Evolutionary conservation across 1,139 yeast genomes (phyloP).

Genomic region (Taiozyma sp.): DNA sequence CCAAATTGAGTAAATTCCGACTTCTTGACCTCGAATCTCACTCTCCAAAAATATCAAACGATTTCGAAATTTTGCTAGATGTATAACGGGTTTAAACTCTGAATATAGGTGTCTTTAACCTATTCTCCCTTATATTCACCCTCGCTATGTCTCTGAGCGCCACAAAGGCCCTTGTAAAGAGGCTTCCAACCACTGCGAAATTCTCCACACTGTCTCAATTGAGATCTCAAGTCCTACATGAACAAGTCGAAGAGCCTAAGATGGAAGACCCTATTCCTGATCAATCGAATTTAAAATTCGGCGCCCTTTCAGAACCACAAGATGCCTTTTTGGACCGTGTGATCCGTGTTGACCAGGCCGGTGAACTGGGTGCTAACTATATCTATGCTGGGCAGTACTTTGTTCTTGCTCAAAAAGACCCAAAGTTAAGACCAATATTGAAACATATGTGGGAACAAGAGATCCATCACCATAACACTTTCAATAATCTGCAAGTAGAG

Average conservation of each 20-base stretch:
- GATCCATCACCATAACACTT: conserved; percentile 81
- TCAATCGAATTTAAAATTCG: background rate
- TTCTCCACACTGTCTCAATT: conserved; percentile 20
- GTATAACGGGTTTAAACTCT: background rate
- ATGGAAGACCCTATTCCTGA: background rate
- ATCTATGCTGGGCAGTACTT: conserved; percentile 89
- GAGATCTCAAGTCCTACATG: conserved; percentile 14
- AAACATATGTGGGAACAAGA: conserved; percentile 99
- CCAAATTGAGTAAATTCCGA: background rate
- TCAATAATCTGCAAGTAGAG: conserved; percentile 68
- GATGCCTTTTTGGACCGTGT: conserved; percentile 69
- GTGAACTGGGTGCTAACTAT: conserved; percentile 96
- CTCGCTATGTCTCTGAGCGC: background rate
- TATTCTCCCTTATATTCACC: background rate
- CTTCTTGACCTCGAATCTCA: background rate
- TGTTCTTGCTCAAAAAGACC: conserved; percentile 64
- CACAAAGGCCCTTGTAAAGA: background rate
- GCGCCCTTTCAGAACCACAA: conserved; percentile 50
- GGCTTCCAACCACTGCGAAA: background rate
- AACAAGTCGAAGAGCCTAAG: background rate
- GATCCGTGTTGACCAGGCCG: conserved; percentile 94
- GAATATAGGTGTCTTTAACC: background rate
- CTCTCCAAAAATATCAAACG: background rate
- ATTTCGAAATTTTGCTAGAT: background rate
- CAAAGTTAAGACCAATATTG: conserved; percentile 68